Evolutionary conservation across 352 stramenopile genomes (phyloP), one percentile per base, ranked within the genome.

Genomic region (Globisporangium echinulatum): DNA sequence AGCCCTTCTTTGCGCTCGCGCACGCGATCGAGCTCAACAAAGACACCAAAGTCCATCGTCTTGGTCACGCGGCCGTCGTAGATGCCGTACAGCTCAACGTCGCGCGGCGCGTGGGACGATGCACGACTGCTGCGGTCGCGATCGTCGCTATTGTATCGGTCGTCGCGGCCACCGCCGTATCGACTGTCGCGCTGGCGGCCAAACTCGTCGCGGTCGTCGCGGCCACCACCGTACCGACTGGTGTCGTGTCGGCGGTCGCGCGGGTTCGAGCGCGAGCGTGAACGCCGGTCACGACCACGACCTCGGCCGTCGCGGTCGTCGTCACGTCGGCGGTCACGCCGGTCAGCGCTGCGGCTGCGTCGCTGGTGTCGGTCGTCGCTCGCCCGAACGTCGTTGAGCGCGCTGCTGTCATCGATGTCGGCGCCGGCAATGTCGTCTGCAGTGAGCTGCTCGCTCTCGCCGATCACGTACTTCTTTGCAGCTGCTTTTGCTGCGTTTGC

Each of bases 31-130:
- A 99, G 74, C 65, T 98, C 94, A 4, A 99, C 94, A 72, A 99
- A 98, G 25, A 96, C 85, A 8, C 97, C 97, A 88, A 98, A 99
- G 61, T 99, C 96, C 71, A 98, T 94, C 33, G 97, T 77, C 62
- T 98, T 98, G 58, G 78, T 82, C 15, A 99, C 92, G 8, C 73
- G 81, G 17, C 92, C 97, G 42, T 94, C 79, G 66, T 98, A 98
- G 63, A 99, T 99, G 44, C 79, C 72, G 72, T 99, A 97, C 40
- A 98, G 66, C 67, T 98, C 82, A 36, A 96, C 52, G 38, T 79
- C 63, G 10, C 69, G 54, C 33, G 56, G 53, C 43, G 55, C 66
- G 47, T 61, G 63, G 64, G 7, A 7, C 7, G 7, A 11, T 7
- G 59, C 79, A 33, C 51, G 19, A 10, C 52, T 37, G 17, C 37